Conservation (phyloP, 176 grass and related monocot genomes). For the Oryza meridionalis region DNA sequence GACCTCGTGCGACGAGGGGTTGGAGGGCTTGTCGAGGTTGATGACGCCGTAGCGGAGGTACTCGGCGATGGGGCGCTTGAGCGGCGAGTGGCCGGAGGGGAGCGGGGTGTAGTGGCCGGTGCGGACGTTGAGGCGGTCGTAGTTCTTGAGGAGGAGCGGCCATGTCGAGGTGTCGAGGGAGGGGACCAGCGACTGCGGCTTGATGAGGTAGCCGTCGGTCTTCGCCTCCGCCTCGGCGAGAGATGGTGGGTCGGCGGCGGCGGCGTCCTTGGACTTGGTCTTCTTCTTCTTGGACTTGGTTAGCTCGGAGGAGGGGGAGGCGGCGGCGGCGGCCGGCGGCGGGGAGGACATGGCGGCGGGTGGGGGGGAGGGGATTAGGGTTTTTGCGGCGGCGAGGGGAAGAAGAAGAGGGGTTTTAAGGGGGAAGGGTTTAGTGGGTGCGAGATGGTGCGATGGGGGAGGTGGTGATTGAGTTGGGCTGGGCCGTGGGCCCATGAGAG, state of each 20-base stretch:
- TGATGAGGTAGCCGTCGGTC: constrained; percentile 70
- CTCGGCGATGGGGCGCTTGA: constrained; percentile 80
- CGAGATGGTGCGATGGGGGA: neutral
- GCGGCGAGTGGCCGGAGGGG: constrained; percentile 74
- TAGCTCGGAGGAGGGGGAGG: constrained; percentile 4
- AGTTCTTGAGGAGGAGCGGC: constrained; percentile 85
- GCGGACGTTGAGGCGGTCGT: constrained; percentile 82
- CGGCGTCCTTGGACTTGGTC: constrained; percentile 20
- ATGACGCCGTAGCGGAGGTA: constrained; percentile 84
- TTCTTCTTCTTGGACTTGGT: constrained; percentile 65
- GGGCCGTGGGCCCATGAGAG: neutral
- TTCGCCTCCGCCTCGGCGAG: constrained; percentile 35
- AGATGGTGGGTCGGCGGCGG: constrained; percentile 5
- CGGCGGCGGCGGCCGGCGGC: constrained; percentile 1
- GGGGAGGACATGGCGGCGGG: constrained; percentile 43
- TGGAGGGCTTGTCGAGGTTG: constrained; percentile 97
- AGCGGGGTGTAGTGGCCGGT: constrained; percentile 88
- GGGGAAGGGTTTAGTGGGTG: constrained; percentile 47
- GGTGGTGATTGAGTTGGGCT: neutral
- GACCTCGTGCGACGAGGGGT: constrained; percentile 96
- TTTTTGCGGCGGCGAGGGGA: constrained; percentile 7
- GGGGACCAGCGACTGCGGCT: constrained; percentile 55
- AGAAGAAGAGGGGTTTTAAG: constrained; percentile 38
- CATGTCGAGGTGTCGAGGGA: constrained; percentile 67
- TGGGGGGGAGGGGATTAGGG: constrained; percentile 33